phyloP scores from a whole-genome alignment of 176 grass and related monocot genomes.

The Oryza meyeriana region DNA sequence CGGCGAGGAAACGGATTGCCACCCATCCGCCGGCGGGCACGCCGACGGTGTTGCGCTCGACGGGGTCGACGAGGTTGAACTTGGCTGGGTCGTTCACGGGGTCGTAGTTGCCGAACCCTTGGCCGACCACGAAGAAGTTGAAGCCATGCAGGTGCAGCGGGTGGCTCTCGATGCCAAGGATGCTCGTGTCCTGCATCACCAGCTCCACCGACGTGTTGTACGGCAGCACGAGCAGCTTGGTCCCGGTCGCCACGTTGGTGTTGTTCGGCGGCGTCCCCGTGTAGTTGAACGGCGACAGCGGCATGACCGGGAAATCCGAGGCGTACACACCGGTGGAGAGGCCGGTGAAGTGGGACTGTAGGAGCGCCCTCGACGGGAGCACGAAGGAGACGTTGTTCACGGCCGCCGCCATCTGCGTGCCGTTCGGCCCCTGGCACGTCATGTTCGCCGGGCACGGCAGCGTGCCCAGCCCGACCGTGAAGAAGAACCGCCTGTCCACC shows the following conservation, averaged over 20 bases:
- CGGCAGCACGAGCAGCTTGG: constrained; percentile 47
- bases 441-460: constrained; percentile 47
- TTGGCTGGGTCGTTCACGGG: constrained; percentile 38
- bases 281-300: constrained; percentile 49
- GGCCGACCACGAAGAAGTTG: constrained; percentile 81
- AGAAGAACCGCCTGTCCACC: constrained; percentile 53
- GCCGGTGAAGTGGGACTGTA: constrained; percentile 60
- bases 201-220: constrained; percentile 61
- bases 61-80: constrained; percentile 82
- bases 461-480: constrained; percentile 59
- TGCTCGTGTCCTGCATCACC: constrained; percentile 77
- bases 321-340: constrained; percentile 42
- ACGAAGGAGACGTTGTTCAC: constrained; percentile 68
- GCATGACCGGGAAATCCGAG: constrained; percentile 43
- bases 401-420: constrained; percentile 43
- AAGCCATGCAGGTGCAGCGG: constrained; percentile 82
- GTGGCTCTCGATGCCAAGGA: constrained; percentile 74
- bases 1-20: constrained; percentile 68
- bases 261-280: constrained; percentile 63
- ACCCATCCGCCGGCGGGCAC: constrained; percentile 71
- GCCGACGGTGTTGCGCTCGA: constrained; percentile 73
- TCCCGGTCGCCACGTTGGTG: constrained; percentile 44
- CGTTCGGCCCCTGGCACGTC: constrained; percentile 53
- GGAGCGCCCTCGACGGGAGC: constrained; percentile 46
- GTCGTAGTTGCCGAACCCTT: constrained; percentile 69